Conservation (phyloP, 2,329 filamentous ascomycete species). For the Alternaria tenuissima region DNA sequence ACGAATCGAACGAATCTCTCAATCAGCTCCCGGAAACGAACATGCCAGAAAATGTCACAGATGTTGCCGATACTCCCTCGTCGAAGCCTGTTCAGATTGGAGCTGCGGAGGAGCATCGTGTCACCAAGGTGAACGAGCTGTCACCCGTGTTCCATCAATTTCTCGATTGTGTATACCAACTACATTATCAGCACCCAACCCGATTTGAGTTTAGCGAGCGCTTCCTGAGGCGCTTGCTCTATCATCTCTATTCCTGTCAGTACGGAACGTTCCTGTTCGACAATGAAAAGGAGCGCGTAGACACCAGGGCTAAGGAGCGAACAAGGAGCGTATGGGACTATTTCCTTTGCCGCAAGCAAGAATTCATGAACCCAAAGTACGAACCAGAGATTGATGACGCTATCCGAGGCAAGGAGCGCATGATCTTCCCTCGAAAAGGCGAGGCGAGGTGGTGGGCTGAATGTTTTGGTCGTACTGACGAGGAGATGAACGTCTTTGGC, state of each 20-base stretch:
- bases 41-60: constrained; percentile 60
- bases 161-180: constrained; percentile 90
- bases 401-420: constrained; percentile 77
- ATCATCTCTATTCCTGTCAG: constrained; percentile 94
- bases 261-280: constrained; percentile 98
- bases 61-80: constrained; percentile 54
- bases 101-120: constrained; percentile 66
- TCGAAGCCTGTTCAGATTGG: constrained; percentile 48
- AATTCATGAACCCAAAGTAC: constrained; percentile 86
- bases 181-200: constrained; percentile 82
- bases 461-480: constrained; percentile 82
- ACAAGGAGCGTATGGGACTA: constrained; percentile 96
- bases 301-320: constrained; percentile 71
- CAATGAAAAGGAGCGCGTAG: constrained; percentile 85
- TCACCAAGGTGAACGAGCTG: constrained; percentile 86
- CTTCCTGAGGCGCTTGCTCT: constrained; percentile 86
- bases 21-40: constrained; percentile 61
- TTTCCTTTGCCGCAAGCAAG: constrained; percentile 79
- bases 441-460: constrained; percentile 96
- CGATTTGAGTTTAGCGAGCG: constrained; percentile 97
- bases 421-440: constrained; percentile 79
- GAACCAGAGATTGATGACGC: constrained; percentile 79
- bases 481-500: constrained; percentile 83
- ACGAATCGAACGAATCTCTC: constrained; percentile 69
- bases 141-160: constrained; percentile 98